Base-by-base conservation (phyloP, 2,329 filamentous ascomycete genomes). In the Fusarium sp. region DNA sequence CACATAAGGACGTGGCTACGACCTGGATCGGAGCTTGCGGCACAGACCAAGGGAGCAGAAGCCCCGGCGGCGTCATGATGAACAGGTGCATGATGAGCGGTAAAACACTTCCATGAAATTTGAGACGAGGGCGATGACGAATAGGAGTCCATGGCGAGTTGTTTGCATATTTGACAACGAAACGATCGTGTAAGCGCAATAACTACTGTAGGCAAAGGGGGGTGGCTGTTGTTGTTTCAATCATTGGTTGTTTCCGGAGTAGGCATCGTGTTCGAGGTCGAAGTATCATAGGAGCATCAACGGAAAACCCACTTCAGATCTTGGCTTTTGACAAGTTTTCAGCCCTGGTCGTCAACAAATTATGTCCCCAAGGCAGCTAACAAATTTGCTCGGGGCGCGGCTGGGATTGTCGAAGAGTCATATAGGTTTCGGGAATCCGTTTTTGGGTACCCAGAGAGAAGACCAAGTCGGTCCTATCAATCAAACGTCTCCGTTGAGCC, bases 1-100 rank as follows among this genome's bases (percentile, higher is more conserved):
- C 92, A 94, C 78, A 87, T 94, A 68, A 87, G 89, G 65, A 93
- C 91, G 32, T 94, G 91, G 91, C 86, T 89, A 71, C 86, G 92
- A 66, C 92, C 91, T 55, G 73, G 73, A 55, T 72, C 72, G 57
- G 72, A 75, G 62, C 66, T 73, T 59, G 62, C 72, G 61, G 73
- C 68, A 64, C 66, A 71, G 61, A 68, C 72, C 23, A 71, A 72
- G 47, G 69, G 65, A 72, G 68, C 54, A 59, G 51, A 54, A 37
- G 65, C 65, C 63, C 68, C 70, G 49, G 65, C 70, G 37, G 47
- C 65, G 42, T 75, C 51, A 70, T 60, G 65, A 74, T 41, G 48
- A 58, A 56, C 25, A 34, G 46, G 45, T 37, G 45, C 53, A 51
- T 59, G 50, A 55, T 62, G 62, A 68, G 63, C 46, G 56, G 60